These are phyloP conservation scores for Alternaria atra DNA, from an alignment of 2,329 filamentous ascomycete species.

Conservation along the genomic window DNA sequence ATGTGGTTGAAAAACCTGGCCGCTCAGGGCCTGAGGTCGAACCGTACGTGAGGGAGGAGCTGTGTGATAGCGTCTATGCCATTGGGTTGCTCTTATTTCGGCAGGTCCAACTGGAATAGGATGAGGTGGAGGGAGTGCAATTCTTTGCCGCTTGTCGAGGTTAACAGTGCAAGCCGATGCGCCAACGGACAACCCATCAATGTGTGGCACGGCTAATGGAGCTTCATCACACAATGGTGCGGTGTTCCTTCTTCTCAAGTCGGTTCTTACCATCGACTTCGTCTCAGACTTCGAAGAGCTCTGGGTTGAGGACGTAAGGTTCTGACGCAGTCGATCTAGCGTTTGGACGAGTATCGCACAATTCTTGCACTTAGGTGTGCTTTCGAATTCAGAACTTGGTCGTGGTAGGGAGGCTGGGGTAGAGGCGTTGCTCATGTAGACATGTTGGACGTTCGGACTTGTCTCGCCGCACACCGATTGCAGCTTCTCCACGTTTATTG, in stretches of 20 bases:
- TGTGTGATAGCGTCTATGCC: neutral
- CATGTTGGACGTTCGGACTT: conserved; percentile 20
- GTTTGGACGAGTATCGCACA: conserved; percentile 38
- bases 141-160: neutral
- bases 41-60: neutral
- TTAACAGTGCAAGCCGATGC: neutral
- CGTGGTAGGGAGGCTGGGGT: neutral
- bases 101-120: neutral
- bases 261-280: neutral
- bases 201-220: neutral
- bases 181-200: neutral
- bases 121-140: neutral
- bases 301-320: conserved; percentile 10
- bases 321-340: conserved; percentile 33
- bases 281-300: neutral
- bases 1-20: neutral
- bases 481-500: neutral
- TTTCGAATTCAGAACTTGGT: neutral
- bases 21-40: neutral
- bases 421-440: conserved; percentile 23
- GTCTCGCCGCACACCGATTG: conserved; percentile 32
- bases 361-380: conserved; percentile 27
- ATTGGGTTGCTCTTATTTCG: neutral
- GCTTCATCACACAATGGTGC: neutral
- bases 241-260: neutral